phyloP scores from a whole-genome alignment of 1,284 basidiomycete species.

The Leccinum pseudoinsigne region DNA sequence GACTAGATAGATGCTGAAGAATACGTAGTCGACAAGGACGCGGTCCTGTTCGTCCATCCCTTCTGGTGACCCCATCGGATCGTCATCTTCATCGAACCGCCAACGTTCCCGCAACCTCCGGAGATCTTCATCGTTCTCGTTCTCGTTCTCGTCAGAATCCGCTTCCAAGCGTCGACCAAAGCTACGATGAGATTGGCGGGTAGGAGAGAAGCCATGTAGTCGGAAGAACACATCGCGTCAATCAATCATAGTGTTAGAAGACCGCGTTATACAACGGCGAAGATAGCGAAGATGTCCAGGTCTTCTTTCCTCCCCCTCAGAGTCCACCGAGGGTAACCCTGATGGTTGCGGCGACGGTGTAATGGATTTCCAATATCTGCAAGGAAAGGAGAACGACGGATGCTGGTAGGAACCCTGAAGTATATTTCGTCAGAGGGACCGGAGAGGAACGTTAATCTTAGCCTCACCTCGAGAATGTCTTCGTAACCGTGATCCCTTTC shows the following conservation, averaged over 20 bases:
- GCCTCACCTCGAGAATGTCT: slow-evolving; percentile 75
- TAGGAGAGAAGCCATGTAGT: slow-evolving; percentile 28
- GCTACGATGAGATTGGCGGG: slow-evolving; percentile 8
- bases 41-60: slow-evolving; percentile 72
- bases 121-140: slow-evolving; percentile 40
- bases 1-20: too few relatives aligned
- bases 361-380: slow-evolving; percentile 65
- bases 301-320: slow-evolving; percentile 34
- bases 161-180: slow-evolving; percentile 27
- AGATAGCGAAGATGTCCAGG: slow-evolving; percentile 50
- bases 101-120: slow-evolving; percentile 59
- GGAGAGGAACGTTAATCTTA: background rate
- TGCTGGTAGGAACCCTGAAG: slow-evolving; percentile 63
- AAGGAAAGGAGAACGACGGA: slow-evolving; percentile 46
- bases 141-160: slow-evolving; percentile 15
- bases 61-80: slow-evolving; percentile 52
- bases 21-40: slow-evolving; percentile 50
- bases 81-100: slow-evolving; percentile 70
- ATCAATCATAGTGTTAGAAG: slow-evolving; percentile 80
- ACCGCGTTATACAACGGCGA: slow-evolving; percentile 78
- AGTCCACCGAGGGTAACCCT: slow-evolving; percentile 35
- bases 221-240: slow-evolving; percentile 49
- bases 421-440: slow-evolving; percentile 1
- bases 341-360: slow-evolving; percentile 39
- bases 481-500: slow-evolving; percentile 85